Base-by-base conservation (phyloP, 129 eudicot genomes). In the Flaveria sonorensis region DNA sequence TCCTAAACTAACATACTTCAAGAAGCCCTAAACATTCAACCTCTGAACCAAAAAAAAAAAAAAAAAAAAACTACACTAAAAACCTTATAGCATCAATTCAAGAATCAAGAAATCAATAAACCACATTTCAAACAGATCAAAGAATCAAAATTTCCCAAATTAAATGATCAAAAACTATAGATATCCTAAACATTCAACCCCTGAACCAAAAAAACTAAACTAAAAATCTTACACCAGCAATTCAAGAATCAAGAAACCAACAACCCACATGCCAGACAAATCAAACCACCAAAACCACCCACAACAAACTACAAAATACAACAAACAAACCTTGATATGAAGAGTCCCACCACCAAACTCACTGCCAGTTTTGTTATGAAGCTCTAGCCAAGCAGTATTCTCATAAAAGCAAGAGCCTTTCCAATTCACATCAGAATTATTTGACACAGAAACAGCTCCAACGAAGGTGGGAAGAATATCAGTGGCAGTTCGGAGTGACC, bases 311-410 rank as follows among this genome's bases (percentile, higher is more conserved):
- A 40, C 10, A 68, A 11, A 51, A 32, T 14, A 50, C 2, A 61
- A 5, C 7, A 10, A 43, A 16, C 18, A 6, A 7, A 86, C 98
- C 98, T 94, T 89, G 24, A 94, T 75, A 80, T 94, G 98, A 77
- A 94, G 97, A 75, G 98, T 93, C 32, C 97, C 99, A 20, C 99
- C 99, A 74, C 99, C 99, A 85, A 83, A 95, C 76, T 91, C 57
- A 81, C 85, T 89, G 3, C 88, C 90, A n/a, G 68, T 84, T 46
- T 91, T 85, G 24, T 95, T 95, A 71, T 91, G 90, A 79, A 95
- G 87, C 83, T 95, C 96, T 81, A 95, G 63, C 97, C 99, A 89
- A 45, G 99, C 99, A 77, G 57, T 70, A 46, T 87, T 91, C 59
- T 95, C 73, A 84, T 91, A 95, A 73, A 95, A 95, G 62, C 99